Percentiles rank a stretch among this genome's conserved stretches.
Evolutionary conservation across 805 yeast genomes (phyloP).

Genomic region (Suhomyces emberorum): DNA sequence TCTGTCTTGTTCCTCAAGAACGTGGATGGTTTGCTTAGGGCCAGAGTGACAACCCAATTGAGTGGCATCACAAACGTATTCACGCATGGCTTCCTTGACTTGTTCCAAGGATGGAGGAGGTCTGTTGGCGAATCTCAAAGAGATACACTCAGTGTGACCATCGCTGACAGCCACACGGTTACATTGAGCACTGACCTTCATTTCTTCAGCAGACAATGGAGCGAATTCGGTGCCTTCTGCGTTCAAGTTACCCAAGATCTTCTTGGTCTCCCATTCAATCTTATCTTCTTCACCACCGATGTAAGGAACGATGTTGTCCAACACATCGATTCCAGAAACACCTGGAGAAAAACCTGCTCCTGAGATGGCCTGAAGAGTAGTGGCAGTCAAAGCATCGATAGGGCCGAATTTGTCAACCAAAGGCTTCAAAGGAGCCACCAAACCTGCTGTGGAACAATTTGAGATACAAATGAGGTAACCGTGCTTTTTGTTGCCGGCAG

Average conservation of each 20-base stretch:
- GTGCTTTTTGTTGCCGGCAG: constrained; percentile 52
- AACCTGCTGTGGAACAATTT: constrained; percentile 97
- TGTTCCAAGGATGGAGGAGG: constrained; percentile 85
- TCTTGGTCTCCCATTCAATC: constrained; percentile 97
- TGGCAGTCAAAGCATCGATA: constrained; percentile 76
- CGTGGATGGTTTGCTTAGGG: constrained; percentile 88
- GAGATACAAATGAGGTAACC: constrained; percentile 95
- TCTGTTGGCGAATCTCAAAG: constrained; percentile 74
- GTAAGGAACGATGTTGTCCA: constrained; percentile 93
- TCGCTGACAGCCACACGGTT: constrained; percentile 96
- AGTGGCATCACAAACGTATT: constrained; percentile 81
- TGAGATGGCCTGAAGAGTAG: constrained; percentile 95
- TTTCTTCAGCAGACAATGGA: constrained; percentile 60
- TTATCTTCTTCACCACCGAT: constrained; percentile 97
- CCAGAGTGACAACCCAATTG: constrained; percentile 84
- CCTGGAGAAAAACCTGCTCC: constrained; percentile 99
- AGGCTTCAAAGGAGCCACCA: constrained; percentile 96
- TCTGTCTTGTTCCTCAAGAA: constrained; percentile 85
- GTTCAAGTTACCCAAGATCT: constrained; percentile 74
- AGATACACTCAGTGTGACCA: constrained; percentile 95
- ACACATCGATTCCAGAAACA: constrained; percentile 88
- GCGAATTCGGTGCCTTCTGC: constrained; percentile 52
- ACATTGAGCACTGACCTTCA: constrained; percentile 92
- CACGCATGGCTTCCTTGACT: constrained; percentile 64
- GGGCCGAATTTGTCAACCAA: constrained; percentile 88